Percentiles rank a stretch among this genome's conserved stretches.
Evolutionary conservation across 768 basidiomycete genomes (phyloP).

Genomic region (Tylopilus vinaceipallidus): DNA sequence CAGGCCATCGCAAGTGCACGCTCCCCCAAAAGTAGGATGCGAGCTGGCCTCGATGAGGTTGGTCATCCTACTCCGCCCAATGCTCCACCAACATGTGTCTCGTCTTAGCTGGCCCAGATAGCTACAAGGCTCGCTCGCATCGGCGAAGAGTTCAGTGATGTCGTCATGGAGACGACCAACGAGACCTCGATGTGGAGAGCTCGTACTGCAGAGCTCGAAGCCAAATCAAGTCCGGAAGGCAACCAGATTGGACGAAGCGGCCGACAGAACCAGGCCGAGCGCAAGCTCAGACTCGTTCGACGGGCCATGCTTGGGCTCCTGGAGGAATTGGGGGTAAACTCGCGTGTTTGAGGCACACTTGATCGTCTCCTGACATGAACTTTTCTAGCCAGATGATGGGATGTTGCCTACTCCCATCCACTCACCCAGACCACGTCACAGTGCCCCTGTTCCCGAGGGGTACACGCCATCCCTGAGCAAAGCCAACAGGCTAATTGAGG

Average conservation of each 20-base stretch:
- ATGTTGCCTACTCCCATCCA: slow-evolving; percentile 4
- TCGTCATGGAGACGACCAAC: slow-evolving; percentile 19
- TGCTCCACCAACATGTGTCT: not conserved
- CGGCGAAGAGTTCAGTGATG: slow-evolving; percentile 31
- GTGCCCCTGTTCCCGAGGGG: not conserved
- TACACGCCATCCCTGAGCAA: slow-evolving; percentile 6
- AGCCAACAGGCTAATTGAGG: slow-evolving; percentile 2
- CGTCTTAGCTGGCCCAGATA: slow-evolving; percentile 25
- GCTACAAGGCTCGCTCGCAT: slow-evolving; percentile 26
- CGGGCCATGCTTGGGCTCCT: slow-evolving; percentile 43
- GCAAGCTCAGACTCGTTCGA: slow-evolving; percentile 33
- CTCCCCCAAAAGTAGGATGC: slow-evolving; percentile 21
- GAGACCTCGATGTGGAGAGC: slow-evolving; percentile 20
- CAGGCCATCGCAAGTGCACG: not conserved
- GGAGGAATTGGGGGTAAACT: slow-evolving; percentile 38
- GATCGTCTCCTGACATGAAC: slow-evolving; percentile 1
- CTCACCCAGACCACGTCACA: slow-evolving; percentile 13
- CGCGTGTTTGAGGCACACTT: not conserved
- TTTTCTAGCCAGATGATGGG: slow-evolving; percentile 22
- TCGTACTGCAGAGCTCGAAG: slow-evolving; percentile 40
- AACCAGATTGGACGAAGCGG: slow-evolving; percentile 29
- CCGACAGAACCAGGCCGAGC: slow-evolving; percentile 35
- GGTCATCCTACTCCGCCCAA: not conserved
- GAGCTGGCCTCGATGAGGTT: slow-evolving; percentile 30
- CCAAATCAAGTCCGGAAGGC: slow-evolving; percentile 19